phyloP scores from a whole-genome alignment of 169 alveolate species.

The Cryptosporidium tyzzeri region DNA sequence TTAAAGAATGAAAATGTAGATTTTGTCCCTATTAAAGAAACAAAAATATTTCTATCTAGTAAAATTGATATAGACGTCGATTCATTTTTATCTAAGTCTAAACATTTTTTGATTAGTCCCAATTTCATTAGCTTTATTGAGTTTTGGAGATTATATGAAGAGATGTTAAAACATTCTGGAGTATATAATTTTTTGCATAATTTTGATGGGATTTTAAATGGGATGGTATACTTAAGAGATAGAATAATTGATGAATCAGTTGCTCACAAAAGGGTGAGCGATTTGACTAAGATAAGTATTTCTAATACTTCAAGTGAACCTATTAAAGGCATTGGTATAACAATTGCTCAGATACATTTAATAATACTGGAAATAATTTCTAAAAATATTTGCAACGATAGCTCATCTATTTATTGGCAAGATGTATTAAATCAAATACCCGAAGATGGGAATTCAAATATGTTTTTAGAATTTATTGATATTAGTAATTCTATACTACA shows the following conservation, averaged over 20 bases:
- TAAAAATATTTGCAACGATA: constrained; percentile 32
- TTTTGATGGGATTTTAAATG: constrained; percentile 40
- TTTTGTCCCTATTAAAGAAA: constrained; percentile 11
- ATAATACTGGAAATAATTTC: constrained; percentile 52
- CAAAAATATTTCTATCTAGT: background rate
- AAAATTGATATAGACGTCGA: background rate
- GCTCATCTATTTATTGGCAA: constrained; percentile 63
- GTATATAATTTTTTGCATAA: background rate
- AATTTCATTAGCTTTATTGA: constrained; percentile 17
- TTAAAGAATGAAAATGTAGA: constrained; percentile 15
- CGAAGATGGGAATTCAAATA: constrained; percentile 10
- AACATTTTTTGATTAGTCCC: background rate
- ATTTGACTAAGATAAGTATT: background rate
- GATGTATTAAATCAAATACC: constrained; percentile 68
- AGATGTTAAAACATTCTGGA: background rate
- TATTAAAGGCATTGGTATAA: background rate
- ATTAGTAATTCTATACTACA: constrained; percentile 56
- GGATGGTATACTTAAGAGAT: constrained; percentile 56
- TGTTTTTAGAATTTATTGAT: constrained; percentile 25
- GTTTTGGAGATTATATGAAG: constrained; percentile 60
- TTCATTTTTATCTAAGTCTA: background rate
- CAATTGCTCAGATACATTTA: constrained; percentile 32
- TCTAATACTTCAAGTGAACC: background rate
- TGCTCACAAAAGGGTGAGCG: background rate
- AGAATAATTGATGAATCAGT: constrained; percentile 17